Evolutionary conservation across 306 rosid species (phyloP).

Genomic region (Vicia faba): DNA sequence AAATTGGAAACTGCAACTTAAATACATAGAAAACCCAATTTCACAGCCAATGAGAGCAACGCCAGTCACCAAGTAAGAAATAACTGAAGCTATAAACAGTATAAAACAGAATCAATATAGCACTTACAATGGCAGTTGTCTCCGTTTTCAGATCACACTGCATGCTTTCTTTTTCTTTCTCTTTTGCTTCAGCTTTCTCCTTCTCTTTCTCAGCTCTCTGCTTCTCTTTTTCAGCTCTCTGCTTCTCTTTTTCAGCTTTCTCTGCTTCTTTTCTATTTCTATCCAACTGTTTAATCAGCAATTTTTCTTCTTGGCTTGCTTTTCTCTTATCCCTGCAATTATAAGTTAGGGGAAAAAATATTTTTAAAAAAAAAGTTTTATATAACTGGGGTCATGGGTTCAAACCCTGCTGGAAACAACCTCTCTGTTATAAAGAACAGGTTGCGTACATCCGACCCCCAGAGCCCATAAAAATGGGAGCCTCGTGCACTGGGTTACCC

Average conservation of each 20-base stretch:
- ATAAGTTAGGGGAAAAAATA: too few relatives aligned
- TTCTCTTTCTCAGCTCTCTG: constrained; percentile 41
- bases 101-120: background rate
- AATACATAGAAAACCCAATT: background rate
- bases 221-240: constrained; percentile 45
- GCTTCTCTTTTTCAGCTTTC: constrained; percentile 52
- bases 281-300: constrained; percentile 70
- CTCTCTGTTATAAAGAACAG: too few relatives aligned
- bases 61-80: constrained; percentile 5
- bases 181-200: constrained; percentile 56
- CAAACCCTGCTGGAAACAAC: too few relatives aligned
- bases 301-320: constrained; percentile 65
- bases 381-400: too few relatives aligned
- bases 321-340: constrained; percentile 69
- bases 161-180: constrained; percentile 56
- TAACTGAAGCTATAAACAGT: constrained; percentile 12
- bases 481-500: too few relatives aligned
- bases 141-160: constrained; percentile 57
- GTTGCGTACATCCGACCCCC: too few relatives aligned
- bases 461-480: too few relatives aligned
- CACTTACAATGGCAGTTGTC: constrained; percentile 59
- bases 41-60: constrained; percentile 15
- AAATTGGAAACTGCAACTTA: constrained; percentile 22
- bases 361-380: too few relatives aligned
- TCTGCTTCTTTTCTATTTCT: constrained; percentile 64